Evolutionary conservation across 768 basidiomycete genomes (phyloP).

Genomic region (Suillus subaureus): DNA sequence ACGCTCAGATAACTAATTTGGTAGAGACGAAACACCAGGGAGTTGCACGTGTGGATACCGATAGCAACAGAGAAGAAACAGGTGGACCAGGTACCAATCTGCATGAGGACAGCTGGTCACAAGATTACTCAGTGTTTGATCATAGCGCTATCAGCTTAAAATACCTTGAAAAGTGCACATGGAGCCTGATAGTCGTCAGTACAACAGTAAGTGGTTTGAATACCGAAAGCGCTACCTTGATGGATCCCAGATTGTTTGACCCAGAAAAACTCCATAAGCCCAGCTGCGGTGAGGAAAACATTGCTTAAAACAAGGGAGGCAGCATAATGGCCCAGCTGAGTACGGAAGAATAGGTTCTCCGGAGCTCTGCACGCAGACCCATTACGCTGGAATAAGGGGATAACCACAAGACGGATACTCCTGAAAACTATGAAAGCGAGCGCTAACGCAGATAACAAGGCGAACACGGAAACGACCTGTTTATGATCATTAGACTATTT

Average conservation of each 20-base stretch:
- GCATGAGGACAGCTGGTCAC: slow-evolving; percentile 52
- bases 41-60: slow-evolving; percentile 68
- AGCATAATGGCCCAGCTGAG: slow-evolving; percentile 72
- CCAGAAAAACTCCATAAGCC: slow-evolving; percentile 59
- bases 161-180: slow-evolving; percentile 65
- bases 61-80: slow-evolving; percentile 69
- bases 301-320: slow-evolving; percentile 63
- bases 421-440: slow-evolving; percentile 52
- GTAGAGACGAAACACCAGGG: slow-evolving; percentile 58
- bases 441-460: slow-evolving; percentile 55
- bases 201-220: background rate
- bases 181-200: slow-evolving; percentile 35
- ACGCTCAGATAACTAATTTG: slow-evolving; percentile 52
- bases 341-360: slow-evolving; percentile 67
- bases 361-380: slow-evolving; percentile 31
- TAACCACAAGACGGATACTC: slow-evolving; percentile 48
- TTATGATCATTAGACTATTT: background rate
- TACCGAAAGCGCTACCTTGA: slow-evolving; percentile 41
- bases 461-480: slow-evolving; percentile 52
- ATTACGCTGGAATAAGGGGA: slow-evolving; percentile 31
- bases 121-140: slow-evolving; percentile 7
- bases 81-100: slow-evolving; percentile 60
- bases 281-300: slow-evolving; percentile 52
- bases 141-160: slow-evolving; percentile 1
- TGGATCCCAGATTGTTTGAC: slow-evolving; percentile 43